Percentiles rank a stretch among this genome's conserved stretches.
Conservation (phyloP, 176 grass and related monocot genomes). For the Olyra latifolia region DNA sequence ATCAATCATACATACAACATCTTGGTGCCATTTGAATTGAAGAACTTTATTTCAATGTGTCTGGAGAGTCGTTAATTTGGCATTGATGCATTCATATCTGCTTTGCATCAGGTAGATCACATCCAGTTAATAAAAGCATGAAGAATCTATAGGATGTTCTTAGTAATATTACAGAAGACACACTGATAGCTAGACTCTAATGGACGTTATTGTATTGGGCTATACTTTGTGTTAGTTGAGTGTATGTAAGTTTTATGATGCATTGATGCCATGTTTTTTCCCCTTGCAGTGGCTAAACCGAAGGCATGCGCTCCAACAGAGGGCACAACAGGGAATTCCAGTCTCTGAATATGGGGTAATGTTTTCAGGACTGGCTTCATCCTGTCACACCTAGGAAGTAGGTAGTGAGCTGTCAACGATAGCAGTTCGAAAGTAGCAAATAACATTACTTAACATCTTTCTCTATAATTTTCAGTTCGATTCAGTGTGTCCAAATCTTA, state of each 20-base stretch:
- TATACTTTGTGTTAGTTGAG: not conserved
- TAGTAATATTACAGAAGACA: not conserved
- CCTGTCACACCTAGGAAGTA: not conserved
- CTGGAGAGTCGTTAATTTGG: not conserved
- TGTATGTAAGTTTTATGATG: not conserved
- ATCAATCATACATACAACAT: not conserved
- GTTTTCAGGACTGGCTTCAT: not conserved
- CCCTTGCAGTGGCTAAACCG: slow-evolving; percentile 78
- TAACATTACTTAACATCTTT: not conserved
- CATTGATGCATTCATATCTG: slow-evolving; percentile 4
- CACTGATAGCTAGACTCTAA: not conserved
- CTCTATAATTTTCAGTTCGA: not conserved
- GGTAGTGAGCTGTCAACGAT: not conserved
- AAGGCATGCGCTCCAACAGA: slow-evolving; percentile 73
- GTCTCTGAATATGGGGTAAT: slow-evolving; percentile 96
- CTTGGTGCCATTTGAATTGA: not conserved
- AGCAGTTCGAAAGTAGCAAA: slow-evolving; percentile 8
- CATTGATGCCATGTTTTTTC: not conserved
- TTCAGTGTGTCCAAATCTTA: slow-evolving; percentile 3
- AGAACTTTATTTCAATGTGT: not conserved
- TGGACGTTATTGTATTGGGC: not conserved
- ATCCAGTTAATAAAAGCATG: slow-evolving; percentile 17
- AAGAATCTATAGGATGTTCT: not conserved
- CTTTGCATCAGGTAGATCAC: slow-evolving; percentile 22
- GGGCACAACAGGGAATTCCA: slow-evolving; percentile 92